Conservation (phyloP, 2,329 filamentous ascomycete genomes). For the Neopestalotiopsis sp. region DNA sequence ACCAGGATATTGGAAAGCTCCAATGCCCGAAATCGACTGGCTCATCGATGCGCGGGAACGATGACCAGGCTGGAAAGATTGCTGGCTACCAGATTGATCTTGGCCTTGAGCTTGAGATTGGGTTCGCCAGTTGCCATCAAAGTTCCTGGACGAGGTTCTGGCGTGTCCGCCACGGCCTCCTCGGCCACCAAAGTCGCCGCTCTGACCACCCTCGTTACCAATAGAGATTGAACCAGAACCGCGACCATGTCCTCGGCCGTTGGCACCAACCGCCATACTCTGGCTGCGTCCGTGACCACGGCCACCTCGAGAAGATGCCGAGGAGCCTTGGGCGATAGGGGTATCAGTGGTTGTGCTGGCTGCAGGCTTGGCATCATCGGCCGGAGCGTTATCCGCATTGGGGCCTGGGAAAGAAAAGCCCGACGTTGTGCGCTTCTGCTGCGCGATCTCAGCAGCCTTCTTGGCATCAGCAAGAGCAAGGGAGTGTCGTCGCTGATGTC, state of each 20-base stretch:
- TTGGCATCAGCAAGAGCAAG: conserved; percentile 94
- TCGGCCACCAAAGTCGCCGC: conserved; percentile 73
- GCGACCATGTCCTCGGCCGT: conserved; percentile 71
- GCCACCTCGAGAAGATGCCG: conserved; percentile 56
- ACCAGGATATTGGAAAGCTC: conserved; percentile 85
- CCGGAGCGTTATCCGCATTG: conserved; percentile 62
- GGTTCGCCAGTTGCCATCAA: conserved; percentile 97
- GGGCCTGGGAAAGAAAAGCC: conserved; percentile 94
- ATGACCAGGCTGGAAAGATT: conserved; percentile 90
- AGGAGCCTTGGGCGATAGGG: conserved; percentile 45
- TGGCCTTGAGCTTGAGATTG: conserved; percentile 72
- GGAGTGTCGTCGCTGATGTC: conserved; percentile 93
- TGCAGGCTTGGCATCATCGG: conserved; percentile 62
- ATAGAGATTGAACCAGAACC: conserved; percentile 67
- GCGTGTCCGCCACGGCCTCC: conserved; percentile 71
- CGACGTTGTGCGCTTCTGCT: conserved; percentile 93
- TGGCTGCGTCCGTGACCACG: conserved; percentile 79
- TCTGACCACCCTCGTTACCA: conserved; percentile 46
- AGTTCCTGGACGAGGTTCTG: conserved; percentile 86
- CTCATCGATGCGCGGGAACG: conserved; percentile 82
- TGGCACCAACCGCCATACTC: conserved; percentile 81
- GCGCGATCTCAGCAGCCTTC: conserved; percentile 94
- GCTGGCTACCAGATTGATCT: conserved; percentile 61
- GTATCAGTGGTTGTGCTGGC: conserved; percentile 45
- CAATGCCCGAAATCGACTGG: conserved; percentile 81